Evolutionary conservation across 495 filamentous ascomycete genomes (phyloP), one percentile per base, ranked within the genome.

Genomic region (Xylaria bambusicola): DNA sequence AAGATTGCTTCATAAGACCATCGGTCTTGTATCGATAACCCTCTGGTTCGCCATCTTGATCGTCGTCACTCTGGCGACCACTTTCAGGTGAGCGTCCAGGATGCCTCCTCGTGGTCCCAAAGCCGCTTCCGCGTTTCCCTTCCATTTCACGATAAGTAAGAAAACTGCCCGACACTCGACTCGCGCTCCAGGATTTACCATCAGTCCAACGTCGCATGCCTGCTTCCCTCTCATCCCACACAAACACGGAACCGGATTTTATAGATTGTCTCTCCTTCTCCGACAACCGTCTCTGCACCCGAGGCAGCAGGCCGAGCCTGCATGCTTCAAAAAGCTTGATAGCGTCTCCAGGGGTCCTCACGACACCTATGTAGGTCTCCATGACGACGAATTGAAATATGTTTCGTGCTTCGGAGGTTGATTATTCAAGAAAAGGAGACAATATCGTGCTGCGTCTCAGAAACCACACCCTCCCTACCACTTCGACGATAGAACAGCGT

Each of bases 141-240:
- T 98, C 94, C 94, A 98, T 98, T 72, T 98, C 94, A 31, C 94
- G 81, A 68, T 98, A 98, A 2, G 94, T 98, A 52, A 98, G 76
- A 68, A 98, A 98, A 76, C 95, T 98, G 17, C 94, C 94, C 0
- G 95, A 97, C 2, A 98, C 94, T 54, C 94, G 85, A 71, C 93
- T 97, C 23, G 94, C 94, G 67, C 95, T 98, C 94, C 94, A 98
- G 42, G 94, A 98, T 72, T 98, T 98, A 20, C 94, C 94, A 66
- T 98, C 94, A 0, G 94, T 98, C 94, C 94, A 98, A 73, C 94
- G 81, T 57, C 94, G 84, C 94, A 98, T 98, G 54, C 94, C 94
- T 8, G 94, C 94, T 80, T 98, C 94, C 63, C 93, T 81, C 79
- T 98, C 94, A 74, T 98, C 95, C 94, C 94, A 98, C 31, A 98